Evolutionary conservation across 2,329 filamentous ascomycete species (phyloP).

Genomic region (Paecilomyces sp.): DNA sequence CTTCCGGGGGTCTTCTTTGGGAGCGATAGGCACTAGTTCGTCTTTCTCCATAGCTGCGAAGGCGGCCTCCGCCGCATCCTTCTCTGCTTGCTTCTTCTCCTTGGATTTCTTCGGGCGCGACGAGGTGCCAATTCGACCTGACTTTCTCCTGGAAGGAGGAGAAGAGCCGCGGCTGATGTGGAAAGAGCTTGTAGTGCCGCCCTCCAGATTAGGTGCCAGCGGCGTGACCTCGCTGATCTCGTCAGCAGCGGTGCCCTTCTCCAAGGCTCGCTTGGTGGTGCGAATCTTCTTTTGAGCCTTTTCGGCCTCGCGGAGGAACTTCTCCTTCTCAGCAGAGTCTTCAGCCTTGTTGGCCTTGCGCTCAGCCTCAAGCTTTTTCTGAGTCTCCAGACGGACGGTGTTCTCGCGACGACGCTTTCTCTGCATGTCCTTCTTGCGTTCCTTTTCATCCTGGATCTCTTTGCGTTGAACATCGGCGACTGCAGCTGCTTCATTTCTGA

Average conservation of each 20-base stretch:
- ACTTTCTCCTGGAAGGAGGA: conserved; percentile 44
- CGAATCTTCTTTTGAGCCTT: conserved; percentile 88
- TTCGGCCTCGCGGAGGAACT: conserved; percentile 76
- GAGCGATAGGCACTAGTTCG: conserved; percentile 43
- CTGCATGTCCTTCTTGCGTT: conserved; percentile 99
- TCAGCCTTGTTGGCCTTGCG: conserved; percentile 69
- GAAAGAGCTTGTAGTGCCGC: conserved; percentile 80
- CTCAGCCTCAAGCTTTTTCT: conserved; percentile 74
- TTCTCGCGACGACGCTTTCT: conserved; percentile 92
- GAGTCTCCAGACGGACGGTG: conserved; percentile 78
- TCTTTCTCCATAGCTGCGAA: conserved; percentile 60
- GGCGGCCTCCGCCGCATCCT: conserved; percentile 74
- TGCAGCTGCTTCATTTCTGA: conserved; percentile 71
- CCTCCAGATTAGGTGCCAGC: conserved; percentile 73
- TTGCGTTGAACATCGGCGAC: conserved; percentile 81
- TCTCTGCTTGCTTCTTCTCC: conserved; percentile 62
- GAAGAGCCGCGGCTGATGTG: conserved; percentile 54
- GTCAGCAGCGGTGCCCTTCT: conserved; percentile 69
- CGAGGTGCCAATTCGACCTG: conserved; percentile 43
- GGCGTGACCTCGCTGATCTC: conserved; percentile 65
- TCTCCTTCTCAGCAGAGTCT: conserved; percentile 74
- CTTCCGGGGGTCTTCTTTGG: conserved; percentile 48
- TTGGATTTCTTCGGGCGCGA: conserved; percentile 82
- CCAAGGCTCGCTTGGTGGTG: conserved; percentile 78
- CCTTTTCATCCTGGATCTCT: conserved; percentile 89